A percentile compares a stretch with the other conserved stretches of the same genome.
Evolutionary conservation across 176 grass and related monocot species (phyloP).

Genomic region (Pharus latifolius): DNA sequence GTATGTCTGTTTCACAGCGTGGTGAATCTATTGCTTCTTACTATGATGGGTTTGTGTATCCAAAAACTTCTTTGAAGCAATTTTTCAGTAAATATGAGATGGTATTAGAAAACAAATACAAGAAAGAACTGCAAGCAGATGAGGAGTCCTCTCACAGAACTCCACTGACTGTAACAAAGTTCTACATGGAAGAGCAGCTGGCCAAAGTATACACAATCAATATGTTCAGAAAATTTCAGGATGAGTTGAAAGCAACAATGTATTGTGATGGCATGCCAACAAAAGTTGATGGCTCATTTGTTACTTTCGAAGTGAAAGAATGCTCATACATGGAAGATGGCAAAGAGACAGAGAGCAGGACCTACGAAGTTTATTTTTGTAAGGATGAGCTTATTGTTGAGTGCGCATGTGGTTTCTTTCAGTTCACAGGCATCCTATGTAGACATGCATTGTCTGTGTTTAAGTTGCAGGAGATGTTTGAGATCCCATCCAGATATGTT

Average conservation of each 20-base stretch:
- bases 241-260: slow-evolving; percentile 93
- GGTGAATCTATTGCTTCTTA: slow-evolving; percentile 52
- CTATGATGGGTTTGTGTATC: slow-evolving; percentile 91
- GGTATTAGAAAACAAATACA: slow-evolving; percentile 79
- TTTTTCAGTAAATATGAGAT: slow-evolving; percentile 91
- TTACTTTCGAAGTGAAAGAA: slow-evolving; percentile 83
- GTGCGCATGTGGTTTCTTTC: slow-evolving; percentile 79
- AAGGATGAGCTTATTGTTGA: slow-evolving; percentile 42
- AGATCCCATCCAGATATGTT: slow-evolving; percentile 68
- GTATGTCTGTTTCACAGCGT: slow-evolving; percentile 63
- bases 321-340: slow-evolving; percentile 84
- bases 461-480: slow-evolving; percentile 85
- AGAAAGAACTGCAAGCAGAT: slow-evolving; percentile 83
- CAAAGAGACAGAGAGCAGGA: slow-evolving; percentile 63
- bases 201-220: slow-evolving; percentile 83
- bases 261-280: slow-evolving; percentile 81
- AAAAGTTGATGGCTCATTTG: slow-evolving; percentile 42
- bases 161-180: slow-evolving; percentile 84
- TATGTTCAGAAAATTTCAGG: slow-evolving; percentile 94
- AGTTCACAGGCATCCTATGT: slow-evolving; percentile 83
- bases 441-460: slow-evolving; percentile 80
- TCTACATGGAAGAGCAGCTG: slow-evolving; percentile 94
- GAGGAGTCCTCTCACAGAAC: slow-evolving; percentile 76
- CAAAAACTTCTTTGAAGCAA: slow-evolving; percentile 88
- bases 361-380: slow-evolving; percentile 67